These are phyloP conservation scores for Tolypocladium ovalisporum DNA, from an alignment of 2,329 filamentous ascomycete species.

Conservation along the genomic window DNA sequence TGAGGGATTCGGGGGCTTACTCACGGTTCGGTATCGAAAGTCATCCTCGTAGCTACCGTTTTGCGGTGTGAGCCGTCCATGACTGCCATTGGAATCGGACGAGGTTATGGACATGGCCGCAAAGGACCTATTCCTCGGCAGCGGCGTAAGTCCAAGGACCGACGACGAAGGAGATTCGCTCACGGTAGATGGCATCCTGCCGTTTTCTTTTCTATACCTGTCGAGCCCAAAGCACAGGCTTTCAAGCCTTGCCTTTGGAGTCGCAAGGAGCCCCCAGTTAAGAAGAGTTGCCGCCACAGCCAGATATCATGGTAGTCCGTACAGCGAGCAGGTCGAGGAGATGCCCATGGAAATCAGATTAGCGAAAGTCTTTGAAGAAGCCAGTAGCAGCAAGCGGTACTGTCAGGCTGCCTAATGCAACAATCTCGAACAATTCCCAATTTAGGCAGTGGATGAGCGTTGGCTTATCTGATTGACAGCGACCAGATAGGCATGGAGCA, in stretches of 20 bases:
- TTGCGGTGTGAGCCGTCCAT: neutral
- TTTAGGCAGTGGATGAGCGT: neutral
- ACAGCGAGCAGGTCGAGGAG: neutral
- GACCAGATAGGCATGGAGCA: neutral
- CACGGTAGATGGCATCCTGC: neutral
- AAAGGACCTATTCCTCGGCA: constrained; percentile 4
- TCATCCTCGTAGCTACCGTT: constrained; percentile 14
- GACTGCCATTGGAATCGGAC: neutral
- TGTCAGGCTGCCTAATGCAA: neutral
- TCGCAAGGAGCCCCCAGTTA: neutral
- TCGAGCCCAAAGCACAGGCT: neutral
- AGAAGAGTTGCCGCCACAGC: neutral
- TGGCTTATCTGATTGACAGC: neutral
- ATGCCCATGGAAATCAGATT: neutral
- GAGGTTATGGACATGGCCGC: constrained; percentile 1
- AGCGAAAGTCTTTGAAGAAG: neutral
- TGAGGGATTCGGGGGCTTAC: neutral
- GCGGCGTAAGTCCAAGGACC: neutral
- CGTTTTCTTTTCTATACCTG: neutral
- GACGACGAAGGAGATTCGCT: neutral
- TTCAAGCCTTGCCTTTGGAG: neutral
- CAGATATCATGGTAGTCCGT: neutral
- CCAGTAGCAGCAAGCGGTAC: neutral
- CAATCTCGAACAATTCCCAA: neutral
- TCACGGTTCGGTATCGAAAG: constrained; percentile 19